Evolutionary conservation across 1,139 yeast species (phyloP).

Genomic region (Suhomyces ambrosiae): DNA sequence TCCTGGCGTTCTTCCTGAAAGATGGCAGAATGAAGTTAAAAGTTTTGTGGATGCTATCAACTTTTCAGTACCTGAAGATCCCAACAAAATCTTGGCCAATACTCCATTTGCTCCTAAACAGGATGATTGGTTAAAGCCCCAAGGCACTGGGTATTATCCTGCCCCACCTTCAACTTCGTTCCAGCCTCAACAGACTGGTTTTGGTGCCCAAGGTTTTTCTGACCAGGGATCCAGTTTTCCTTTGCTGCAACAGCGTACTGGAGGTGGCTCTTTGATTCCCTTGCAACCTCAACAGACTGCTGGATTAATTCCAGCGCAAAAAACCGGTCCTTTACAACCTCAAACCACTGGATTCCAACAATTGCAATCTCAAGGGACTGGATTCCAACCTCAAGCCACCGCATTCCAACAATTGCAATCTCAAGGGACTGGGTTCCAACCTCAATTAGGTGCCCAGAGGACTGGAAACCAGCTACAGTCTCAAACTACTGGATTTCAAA

Average conservation of each 20-base stretch:
- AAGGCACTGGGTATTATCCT: slow-evolving; percentile 24
- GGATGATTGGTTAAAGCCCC: slow-evolving; percentile 36
- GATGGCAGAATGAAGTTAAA: slow-evolving; percentile 78
- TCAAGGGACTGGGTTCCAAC: slow-evolving; percentile 20
- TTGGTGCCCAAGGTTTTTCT: slow-evolving; percentile 19
- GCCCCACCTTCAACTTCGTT: slow-evolving; percentile 26
- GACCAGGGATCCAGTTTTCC: slow-evolving; percentile 24
- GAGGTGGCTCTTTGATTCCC: slow-evolving; percentile 47
- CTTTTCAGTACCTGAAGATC: slow-evolving; percentile 70
- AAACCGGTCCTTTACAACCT: slow-evolving; percentile 29
- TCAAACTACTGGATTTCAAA: slow-evolving; percentile 9
- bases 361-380: slow-evolving; percentile 53
- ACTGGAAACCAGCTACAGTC: too few species aligned
- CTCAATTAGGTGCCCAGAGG: slow-evolving; percentile 6
- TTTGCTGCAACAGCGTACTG: slow-evolving; percentile 43
- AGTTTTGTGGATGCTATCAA: slow-evolving; percentile 88
- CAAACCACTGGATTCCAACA: slow-evolving; percentile 27
- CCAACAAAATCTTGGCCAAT: slow-evolving; percentile 42
- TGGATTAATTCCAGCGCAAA: slow-evolving; percentile 48
- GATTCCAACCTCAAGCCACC: slow-evolving; percentile 30
- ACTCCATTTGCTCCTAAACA: slow-evolving; percentile 47
- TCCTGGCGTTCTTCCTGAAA: slow-evolving; percentile 72
- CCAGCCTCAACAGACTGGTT: slow-evolving; percentile 43
- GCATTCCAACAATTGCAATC: slow-evolving; percentile 19
- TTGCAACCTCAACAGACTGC: slow-evolving; percentile 54